Evolutionary conservation across 495 filamentous ascomycete genomes (phyloP), one percentile per base, ranked within the genome.

Genomic region (Hyaloscypha finlandica): DNA sequence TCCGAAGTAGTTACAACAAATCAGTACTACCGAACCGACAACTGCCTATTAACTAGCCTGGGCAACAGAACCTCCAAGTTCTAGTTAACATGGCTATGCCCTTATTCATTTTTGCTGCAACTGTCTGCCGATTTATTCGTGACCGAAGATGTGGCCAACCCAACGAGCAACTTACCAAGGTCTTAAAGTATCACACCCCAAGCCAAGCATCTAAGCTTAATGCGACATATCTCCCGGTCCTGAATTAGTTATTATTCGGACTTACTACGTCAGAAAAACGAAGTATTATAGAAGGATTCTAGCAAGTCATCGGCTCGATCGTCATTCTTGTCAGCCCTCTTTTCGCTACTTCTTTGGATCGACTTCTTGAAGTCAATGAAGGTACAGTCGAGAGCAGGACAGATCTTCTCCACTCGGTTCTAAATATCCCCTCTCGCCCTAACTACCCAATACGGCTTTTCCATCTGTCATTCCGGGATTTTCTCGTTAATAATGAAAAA

Each of bases 391-490:
- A 63, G 14, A 5, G 19, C 31, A 14, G 32, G 16, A 45, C 75
- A 32, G 70, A 75, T 51, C 73, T 72, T 8, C 55, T 58, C 55
- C 55, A 58, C 22, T 58, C 55, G 6, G 74, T 77, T 51, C 32
- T 77, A 0, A 52, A 58, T 52, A 61, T 76, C 42, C 75, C 74
- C 16, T 8, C 63, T 4, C 20, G 54, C 6, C 11, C 20, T 12
- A 31, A 39, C 32, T 0, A 2, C 6, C 72, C 72, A 6, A 66
- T 77, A 12, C 20, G 70, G 37, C 39, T 73, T 8, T 75, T 78
- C 53, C 83, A 86, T 66, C 76, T 73, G 3, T 84, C 83, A 8
- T 82, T 86, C 63, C 81, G 79, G 33, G 83, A 85, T 67, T 85
- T 80, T 68, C 76, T 86, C 19, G 42, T 84, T 37, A 74, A 81